phyloP scores from a whole-genome alignment of 352 stramenopile species.

The Globisporangium camurandrum region DNA sequence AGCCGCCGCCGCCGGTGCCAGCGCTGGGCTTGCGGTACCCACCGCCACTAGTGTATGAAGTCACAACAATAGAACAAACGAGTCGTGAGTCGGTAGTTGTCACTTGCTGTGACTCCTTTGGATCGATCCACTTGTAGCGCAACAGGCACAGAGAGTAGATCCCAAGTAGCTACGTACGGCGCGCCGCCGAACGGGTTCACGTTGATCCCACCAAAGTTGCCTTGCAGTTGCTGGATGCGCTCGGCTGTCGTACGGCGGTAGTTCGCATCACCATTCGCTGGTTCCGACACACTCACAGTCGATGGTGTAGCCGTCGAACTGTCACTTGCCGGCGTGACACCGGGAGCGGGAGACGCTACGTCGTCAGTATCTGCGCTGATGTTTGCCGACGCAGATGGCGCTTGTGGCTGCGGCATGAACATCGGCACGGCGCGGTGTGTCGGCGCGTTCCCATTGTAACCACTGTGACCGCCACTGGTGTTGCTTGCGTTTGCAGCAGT shows the following conservation, averaged over 20 bases:
- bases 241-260: conserved; percentile 25
- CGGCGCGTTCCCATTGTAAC: conserved; percentile 3
- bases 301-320: background rate
- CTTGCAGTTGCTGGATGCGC: conserved; percentile 73
- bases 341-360: background rate
- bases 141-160: background rate
- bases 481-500: conserved; percentile 11
- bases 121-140: background rate
- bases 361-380: background rate
- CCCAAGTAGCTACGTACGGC: background rate
- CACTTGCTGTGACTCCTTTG: background rate
- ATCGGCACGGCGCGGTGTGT: conserved; percentile 11
- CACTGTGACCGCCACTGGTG: background rate
- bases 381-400: conserved; percentile 12
- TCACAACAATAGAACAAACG: no score
- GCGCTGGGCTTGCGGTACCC: conserved; percentile 33
- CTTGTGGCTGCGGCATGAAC: conserved; percentile 9
- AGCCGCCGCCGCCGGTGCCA: conserved; percentile 19
- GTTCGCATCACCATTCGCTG: conserved; percentile 9
- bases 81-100: no score
- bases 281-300: conserved; percentile 1
- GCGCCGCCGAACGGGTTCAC: conserved; percentile 60
- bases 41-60: conserved; percentile 6
- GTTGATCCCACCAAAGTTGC: conserved; percentile 74
- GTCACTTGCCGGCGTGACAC: background rate